A percentile compares a stretch with the other conserved stretches of the same genome.
phyloP scores from a whole-genome alignment of 257 asterid species.

The Datura wrightii region DNA sequence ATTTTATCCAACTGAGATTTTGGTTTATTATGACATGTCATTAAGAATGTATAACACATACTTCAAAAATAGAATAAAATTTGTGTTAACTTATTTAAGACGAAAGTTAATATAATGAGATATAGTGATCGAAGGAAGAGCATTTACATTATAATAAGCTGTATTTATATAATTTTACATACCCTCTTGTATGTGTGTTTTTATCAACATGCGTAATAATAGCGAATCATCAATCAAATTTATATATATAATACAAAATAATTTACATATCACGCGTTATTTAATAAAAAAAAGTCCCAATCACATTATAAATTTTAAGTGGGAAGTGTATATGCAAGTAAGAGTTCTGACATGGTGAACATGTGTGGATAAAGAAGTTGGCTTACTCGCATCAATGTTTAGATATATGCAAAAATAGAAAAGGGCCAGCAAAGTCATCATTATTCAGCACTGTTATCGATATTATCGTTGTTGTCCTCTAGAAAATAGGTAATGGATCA shows the following conservation, averaged over 20 bases:
- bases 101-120: too few relatives aligned
- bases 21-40: too few relatives aligned
- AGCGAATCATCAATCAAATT: too few relatives aligned
- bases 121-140: too few relatives aligned
- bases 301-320: neutral
- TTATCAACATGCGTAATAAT: too few relatives aligned
- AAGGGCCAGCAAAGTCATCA: neutral
- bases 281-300: too few relatives aligned
- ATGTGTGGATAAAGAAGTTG: neutral
- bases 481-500: constrained; percentile 9
- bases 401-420: neutral
- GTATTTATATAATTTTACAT: neutral
- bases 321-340: neutral
- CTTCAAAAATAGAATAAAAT: too few relatives aligned
- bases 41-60: too few relatives aligned
- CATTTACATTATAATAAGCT: too few relatives aligned
- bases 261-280: too few relatives aligned
- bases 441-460: neutral
- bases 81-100: neutral
- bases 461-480: neutral
- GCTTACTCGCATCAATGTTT: neutral
- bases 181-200: neutral
- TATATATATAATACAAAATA: too few relatives aligned
- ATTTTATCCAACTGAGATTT: too few relatives aligned
- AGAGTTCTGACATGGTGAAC: neutral